These are phyloP conservation scores for Prunus yedoensis DNA, from an alignment of 331 rosid species.

Conservation along the genomic window DNA sequence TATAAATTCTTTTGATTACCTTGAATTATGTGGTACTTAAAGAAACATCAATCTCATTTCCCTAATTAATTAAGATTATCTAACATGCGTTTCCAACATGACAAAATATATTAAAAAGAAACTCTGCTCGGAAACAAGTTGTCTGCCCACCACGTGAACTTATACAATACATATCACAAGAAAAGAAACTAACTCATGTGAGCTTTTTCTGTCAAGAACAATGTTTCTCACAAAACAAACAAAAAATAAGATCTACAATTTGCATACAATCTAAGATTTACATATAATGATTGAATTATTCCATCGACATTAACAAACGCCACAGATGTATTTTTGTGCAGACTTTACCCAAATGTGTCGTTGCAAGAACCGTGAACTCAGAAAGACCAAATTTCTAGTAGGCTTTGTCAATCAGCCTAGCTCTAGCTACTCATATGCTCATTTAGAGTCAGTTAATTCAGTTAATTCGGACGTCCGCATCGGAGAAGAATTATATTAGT, in stretches of 20 bases:
- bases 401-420: not conserved
- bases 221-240: not conserved
- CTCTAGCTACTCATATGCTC: too few species aligned
- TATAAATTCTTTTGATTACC: too few species aligned
- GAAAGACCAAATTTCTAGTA: not conserved
- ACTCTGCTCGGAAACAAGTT: not conserved
- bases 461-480: not conserved
- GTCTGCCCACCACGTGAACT: constrained; percentile 42
- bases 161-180: not conserved
- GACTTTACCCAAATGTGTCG: not conserved
- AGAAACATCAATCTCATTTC: too few species aligned
- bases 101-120: too few species aligned
- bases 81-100: too few species aligned
- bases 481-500: too few species aligned
- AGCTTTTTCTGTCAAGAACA: not conserved
- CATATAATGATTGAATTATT: not conserved
- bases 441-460: not conserved
- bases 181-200: not conserved
- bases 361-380: not conserved
- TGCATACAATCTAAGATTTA: too few species aligned
- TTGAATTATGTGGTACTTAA: too few species aligned
- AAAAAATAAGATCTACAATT: not conserved
- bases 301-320: not conserved
- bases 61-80: too few species aligned
- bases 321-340: not conserved